Conservation (phyloP, 805 yeast species). For the Nadsonia fulvescens region DNA sequence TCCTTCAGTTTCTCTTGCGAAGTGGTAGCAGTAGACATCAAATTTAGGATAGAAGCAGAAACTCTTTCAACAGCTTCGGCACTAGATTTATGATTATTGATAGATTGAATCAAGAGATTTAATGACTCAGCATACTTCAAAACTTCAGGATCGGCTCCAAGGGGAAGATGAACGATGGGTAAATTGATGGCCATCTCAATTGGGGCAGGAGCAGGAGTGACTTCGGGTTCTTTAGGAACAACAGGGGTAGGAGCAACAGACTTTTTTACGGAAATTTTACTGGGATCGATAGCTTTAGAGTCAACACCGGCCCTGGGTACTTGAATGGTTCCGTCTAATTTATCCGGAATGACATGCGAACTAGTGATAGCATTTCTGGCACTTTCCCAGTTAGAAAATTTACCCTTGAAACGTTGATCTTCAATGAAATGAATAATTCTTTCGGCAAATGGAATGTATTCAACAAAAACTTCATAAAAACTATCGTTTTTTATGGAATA, state of each 20-base stretch:
- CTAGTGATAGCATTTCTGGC: conserved; percentile 4
- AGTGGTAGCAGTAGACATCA: too few species aligned
- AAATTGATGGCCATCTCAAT: too few species aligned
- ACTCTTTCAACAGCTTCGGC: conserved; percentile 11
- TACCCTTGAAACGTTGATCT: conserved; percentile 17
- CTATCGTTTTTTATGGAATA: conserved; percentile 37
- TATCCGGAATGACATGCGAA: conserved; percentile 3
- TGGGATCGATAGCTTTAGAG: conserved; percentile 8
- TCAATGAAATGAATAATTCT: conserved; percentile 33
- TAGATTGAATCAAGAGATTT: conserved; percentile 18
- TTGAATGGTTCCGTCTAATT: conserved; percentile 7
- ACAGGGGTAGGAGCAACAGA: conserved; percentile 4
- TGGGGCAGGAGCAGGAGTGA: too few species aligned
- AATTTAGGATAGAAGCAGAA: conserved; percentile 11
- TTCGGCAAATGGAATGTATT: conserved; percentile 49
- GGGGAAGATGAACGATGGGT: conserved; percentile 10
- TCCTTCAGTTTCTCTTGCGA: conserved; percentile 11
- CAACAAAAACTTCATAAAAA: conserved; percentile 42
- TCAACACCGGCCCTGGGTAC: conserved; percentile 12
- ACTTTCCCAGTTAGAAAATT: conserved; percentile 11
- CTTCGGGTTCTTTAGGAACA: too few species aligned
- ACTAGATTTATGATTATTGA: conserved; percentile 21
- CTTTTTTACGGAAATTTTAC: conserved; percentile 9
- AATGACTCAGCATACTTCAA: conserved; percentile 8
- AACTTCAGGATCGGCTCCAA: conserved; percentile 5